Conservation (phyloP, 106 monocot species). For the Posidonia australis region DNA sequence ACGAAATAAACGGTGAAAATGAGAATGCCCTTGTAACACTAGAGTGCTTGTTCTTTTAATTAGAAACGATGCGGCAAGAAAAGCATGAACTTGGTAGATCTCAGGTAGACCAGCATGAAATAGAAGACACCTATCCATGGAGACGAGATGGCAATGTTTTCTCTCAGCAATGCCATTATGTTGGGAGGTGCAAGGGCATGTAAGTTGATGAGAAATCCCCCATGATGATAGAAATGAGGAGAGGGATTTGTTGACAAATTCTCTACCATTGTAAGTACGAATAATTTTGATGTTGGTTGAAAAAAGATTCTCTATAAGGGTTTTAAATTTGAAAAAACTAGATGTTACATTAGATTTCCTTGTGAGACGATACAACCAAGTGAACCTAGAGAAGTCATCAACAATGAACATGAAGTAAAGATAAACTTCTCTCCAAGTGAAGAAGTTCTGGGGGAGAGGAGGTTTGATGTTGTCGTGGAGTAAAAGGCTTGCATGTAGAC, state of each 20-base stretch:
- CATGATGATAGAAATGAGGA: not conserved
- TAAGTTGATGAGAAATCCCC: not conserved
- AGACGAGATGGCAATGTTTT: not conserved
- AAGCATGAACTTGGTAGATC: too few relatives aligned
- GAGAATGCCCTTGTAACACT: too few relatives aligned
- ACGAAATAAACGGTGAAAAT: too few relatives aligned
- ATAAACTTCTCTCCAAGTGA: not conserved
- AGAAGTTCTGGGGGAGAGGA: not conserved
- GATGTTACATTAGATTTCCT: not conserved
- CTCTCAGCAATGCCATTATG: not conserved
- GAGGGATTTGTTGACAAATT: not conserved
- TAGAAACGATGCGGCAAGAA: too few relatives aligned
- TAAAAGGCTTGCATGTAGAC: not conserved
- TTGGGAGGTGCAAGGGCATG: not conserved
- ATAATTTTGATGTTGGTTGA: not conserved
- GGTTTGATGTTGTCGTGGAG: not conserved
- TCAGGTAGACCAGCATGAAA: too few relatives aligned
- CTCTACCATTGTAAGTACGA: not conserved
- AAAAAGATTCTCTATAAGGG: not conserved
- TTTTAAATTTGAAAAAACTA: not conserved
- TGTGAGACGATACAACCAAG: not conserved
- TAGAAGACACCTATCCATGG: too few relatives aligned
- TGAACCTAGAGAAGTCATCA: not conserved
- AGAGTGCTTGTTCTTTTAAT: too few relatives aligned
- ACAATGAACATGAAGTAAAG: not conserved